A percentile compares a stretch with the other conserved stretches of the same genome.
phyloP scores from a whole-genome alignment of 2,329 filamentous ascomycete genomes.

The Ilyonectria mors-panacis region DNA sequence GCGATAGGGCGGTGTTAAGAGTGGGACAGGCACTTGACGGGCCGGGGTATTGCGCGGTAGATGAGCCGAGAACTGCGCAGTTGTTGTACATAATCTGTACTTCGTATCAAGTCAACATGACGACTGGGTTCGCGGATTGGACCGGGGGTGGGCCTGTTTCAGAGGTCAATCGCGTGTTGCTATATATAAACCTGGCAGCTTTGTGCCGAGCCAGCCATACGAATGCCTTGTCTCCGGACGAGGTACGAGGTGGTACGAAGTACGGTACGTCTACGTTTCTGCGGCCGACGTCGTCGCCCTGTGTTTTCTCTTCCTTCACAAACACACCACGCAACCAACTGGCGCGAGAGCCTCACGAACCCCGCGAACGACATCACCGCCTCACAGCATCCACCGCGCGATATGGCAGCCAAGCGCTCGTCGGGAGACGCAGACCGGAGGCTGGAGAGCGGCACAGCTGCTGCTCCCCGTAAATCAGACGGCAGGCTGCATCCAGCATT shows the following conservation, averaged over 20 bases:
- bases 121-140: neutral
- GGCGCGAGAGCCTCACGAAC: neutral
- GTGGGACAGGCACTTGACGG: neutral
- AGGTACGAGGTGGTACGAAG: no score
- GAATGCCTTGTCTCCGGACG: neutral
- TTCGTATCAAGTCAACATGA: neutral
- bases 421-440: conserved; percentile 24
- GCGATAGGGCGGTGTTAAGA: neutral
- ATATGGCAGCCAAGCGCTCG: conserved; percentile 18
- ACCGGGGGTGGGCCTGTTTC: neutral
- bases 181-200: neutral
- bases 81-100: neutral
- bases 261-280: neutral
- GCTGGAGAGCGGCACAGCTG: conserved; percentile 26
- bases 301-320: neutral
- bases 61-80: neutral
- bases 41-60: neutral
- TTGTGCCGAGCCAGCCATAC: neutral
- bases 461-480: neutral
- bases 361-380: neutral
- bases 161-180: neutral
- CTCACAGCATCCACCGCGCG: neutral
- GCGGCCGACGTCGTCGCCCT: neutral
- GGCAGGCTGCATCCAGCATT: conserved; percentile 21
- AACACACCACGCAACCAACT: neutral